Evolutionary conservation across 371 early-diverging fungal genomes (phyloP).

Genomic region (Mortierella sp.): DNA sequence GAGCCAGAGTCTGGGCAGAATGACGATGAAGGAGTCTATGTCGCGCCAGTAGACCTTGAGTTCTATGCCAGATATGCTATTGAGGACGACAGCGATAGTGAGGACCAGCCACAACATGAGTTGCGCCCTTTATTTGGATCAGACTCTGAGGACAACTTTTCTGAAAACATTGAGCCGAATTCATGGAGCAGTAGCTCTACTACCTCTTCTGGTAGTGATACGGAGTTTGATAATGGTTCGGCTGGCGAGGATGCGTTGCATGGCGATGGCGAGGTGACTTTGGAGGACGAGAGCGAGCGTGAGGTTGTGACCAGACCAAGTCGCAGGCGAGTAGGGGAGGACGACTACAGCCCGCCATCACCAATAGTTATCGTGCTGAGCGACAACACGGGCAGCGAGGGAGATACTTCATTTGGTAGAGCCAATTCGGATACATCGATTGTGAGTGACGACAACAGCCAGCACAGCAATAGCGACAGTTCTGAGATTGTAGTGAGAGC

Average conservation of each 20-base stretch:
- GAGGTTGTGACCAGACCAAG: not conserved
- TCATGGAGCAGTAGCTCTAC: not conserved
- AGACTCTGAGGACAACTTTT: not conserved
- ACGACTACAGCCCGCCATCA: not conserved
- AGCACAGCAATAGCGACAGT: not conserved
- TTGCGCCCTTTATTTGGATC: not conserved
- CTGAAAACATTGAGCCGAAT: not conserved
- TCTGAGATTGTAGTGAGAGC: not conserved
- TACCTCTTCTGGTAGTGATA: not conserved
- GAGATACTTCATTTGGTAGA: not conserved
- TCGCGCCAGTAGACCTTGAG: not conserved
- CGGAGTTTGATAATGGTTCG: not conserved
- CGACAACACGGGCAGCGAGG: not conserved
- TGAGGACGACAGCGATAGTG: not conserved
- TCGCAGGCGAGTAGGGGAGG: not conserved
- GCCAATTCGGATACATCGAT: not conserved
- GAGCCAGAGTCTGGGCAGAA: not conserved
- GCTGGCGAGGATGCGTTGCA: not conserved
- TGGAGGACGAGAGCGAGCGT: not conserved
- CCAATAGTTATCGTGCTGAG: not conserved
- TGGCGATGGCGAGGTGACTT: not conserved
- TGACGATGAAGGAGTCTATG: not conserved
- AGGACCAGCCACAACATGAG: not conserved
- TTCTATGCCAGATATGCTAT: not conserved
- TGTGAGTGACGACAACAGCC: not conserved